These are phyloP conservation scores for Lactuca sativa DNA, from an alignment of 129 eudicot genomes.

Conservation along the genomic window DNA sequence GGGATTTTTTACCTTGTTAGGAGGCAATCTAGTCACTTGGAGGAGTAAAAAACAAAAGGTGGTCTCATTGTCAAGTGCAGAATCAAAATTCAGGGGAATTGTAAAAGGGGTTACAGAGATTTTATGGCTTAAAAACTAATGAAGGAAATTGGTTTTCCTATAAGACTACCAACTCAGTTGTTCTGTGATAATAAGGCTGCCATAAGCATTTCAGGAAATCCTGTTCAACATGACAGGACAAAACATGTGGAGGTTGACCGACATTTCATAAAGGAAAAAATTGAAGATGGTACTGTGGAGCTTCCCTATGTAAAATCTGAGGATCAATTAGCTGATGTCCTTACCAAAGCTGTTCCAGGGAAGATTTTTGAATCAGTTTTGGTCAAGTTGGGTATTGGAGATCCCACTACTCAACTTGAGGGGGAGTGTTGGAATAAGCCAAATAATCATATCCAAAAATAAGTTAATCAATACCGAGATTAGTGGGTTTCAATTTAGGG, in stretches of 20 bases:
- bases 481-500: too few relatives aligned
- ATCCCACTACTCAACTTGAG: not conserved
- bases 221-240: not conserved
- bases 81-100: too few relatives aligned
- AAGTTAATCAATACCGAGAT: too few relatives aligned
- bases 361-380: not conserved
- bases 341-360: not conserved
- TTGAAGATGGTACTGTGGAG: not conserved
- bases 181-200: not conserved
- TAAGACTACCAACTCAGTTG: too few relatives aligned
- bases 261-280: conserved; percentile 1
- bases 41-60: too few relatives aligned
- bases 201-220: not conserved
- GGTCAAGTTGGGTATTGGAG: not conserved
- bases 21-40: too few relatives aligned
- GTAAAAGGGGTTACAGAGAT: too few relatives aligned
- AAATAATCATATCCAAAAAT: too few relatives aligned
- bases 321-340: not conserved
- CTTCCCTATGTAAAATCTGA: not conserved
- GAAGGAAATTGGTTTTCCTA: too few relatives aligned
- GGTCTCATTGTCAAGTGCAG: too few relatives aligned
- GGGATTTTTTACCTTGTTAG: too few relatives aligned
- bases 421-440: not conserved
- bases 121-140: too few relatives aligned
- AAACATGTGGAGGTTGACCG: not conserved